phyloP scores from a whole-genome alignment of 2,329 filamentous ascomycete species.

The Trichoderma pleuroti region DNA sequence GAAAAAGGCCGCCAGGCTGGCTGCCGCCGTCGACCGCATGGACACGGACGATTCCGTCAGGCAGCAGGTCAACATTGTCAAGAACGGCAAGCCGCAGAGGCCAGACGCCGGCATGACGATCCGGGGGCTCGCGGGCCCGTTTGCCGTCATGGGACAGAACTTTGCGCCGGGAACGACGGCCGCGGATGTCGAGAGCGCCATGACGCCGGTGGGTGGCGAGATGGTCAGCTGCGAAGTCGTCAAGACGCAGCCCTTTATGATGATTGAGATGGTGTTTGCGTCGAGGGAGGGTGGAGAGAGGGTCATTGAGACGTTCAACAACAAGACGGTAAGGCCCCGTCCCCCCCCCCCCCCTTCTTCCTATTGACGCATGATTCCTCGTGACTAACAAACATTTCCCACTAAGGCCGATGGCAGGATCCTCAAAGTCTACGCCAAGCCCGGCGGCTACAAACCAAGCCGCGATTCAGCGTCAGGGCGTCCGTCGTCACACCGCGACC shows the following conservation, averaged over 20 bases:
- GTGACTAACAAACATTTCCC: neutral
- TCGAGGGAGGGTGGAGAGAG: constrained; percentile 69
- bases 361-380: neutral
- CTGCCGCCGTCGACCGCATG: constrained; percentile 44
- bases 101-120: constrained; percentile 59
- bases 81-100: constrained; percentile 9
- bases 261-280: constrained; percentile 73
- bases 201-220: constrained; percentile 70
- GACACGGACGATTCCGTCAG: constrained; percentile 32
- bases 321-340: constrained; percentile 61
- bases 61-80: constrained; percentile 37
- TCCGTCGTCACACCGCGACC: constrained; percentile 32
- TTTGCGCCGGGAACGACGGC: constrained; percentile 78
- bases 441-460: constrained; percentile 53
- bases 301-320: constrained; percentile 73
- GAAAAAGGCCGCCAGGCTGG: constrained; percentile 37
- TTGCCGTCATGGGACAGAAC: constrained; percentile 72
- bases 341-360: neutral
- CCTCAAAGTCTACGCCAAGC: constrained; percentile 69
- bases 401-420: constrained; percentile 67
- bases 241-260: constrained; percentile 65
- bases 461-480: constrained; percentile 33
- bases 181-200: constrained; percentile 77
- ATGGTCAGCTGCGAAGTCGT: constrained; percentile 65
- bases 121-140: constrained; percentile 68